Evolutionary conservation across 169 alveolate genomes (phyloP).

Genomic region (Eimeria sp.): DNA sequence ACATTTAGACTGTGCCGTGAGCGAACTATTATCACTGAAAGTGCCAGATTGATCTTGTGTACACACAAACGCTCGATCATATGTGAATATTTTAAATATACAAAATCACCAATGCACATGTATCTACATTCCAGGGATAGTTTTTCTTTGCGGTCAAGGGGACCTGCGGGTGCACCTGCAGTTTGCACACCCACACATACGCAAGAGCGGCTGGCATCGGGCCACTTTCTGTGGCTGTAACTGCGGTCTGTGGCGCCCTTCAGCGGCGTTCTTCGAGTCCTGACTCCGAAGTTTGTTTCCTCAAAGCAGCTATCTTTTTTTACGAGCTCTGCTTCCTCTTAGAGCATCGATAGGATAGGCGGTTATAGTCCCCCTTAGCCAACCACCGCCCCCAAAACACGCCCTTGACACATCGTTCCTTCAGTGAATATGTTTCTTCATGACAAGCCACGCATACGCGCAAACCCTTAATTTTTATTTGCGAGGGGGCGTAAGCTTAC

Average conservation of each 20-base stretch:
- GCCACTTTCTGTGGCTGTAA: not conserved
- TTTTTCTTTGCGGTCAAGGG: constrained; percentile 26
- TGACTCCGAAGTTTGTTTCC: constrained; percentile 35
- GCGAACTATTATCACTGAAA: not conserved
- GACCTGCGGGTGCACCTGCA: constrained; percentile 22
- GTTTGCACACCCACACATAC: not conserved
- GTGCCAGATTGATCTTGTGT: not conserved
- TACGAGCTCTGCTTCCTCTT: not conserved
- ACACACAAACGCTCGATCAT: not conserved
- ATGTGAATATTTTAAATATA: not conserved
- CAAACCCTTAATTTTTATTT: not conserved
- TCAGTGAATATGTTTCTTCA: not conserved
- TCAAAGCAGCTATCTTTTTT: constrained; percentile 25
- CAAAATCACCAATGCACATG: not conserved
- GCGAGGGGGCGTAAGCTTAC: not conserved
- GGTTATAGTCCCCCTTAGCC: not conserved
- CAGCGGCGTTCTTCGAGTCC: constrained; percentile 11
- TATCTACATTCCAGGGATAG: constrained; percentile 34
- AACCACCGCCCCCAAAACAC: constrained; percentile 1
- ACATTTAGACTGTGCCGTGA: constrained; percentile 7
- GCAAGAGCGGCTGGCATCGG: not conserved
- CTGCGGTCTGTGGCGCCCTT: constrained; percentile 17
- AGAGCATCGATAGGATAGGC: not conserved
- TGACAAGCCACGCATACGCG: not conserved
- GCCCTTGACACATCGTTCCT: not conserved